Base-by-base conservation (phyloP, 2,329 filamentous ascomycete genomes). In the Colletotrichum liriopes region DNA sequence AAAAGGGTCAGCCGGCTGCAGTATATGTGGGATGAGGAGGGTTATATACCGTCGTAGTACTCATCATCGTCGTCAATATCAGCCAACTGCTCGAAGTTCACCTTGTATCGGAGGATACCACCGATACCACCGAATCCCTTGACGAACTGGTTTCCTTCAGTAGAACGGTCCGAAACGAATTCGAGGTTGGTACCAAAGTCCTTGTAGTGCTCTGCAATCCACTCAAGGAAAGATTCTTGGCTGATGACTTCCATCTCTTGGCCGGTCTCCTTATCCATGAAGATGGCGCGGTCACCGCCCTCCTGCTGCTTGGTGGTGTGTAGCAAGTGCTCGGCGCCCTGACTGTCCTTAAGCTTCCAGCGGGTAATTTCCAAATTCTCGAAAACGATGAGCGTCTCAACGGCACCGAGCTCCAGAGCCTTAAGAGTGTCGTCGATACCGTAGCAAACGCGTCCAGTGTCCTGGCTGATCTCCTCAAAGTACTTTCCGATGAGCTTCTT, bases 401-500 rank as follows among this genome's bases (percentile, higher is more conserved):
- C 94, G 37, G 96, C 97, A 85, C 96, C 96, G 58, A 97, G 92
- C 82, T 99, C 97, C 77, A 99, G 86, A 62, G 96, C 96, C 88
- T 98, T 98, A 79, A 99, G 88, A 20, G 96, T 99, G 82, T 99
- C 97, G 1, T 98, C 96, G 74, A 99, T 93, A 88, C 96, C 95
- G 83, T 99, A 99, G 88, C 96, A 99, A 77, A 99, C 92, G 81
- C 95, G 96, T 77, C 96, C 96, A 64, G 93, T 98, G 81, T 99
- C 96, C 84, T 98, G 95, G 82, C 94, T 98, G 80, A 99, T 98
- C 85, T 99, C 96, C 82, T 99, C 95, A 79, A 99, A 99, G 88
- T 99, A 99, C 82, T 94, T 95, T 82, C 96, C 96, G 80, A 99
- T 99, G 75, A 99, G 91, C 88, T 98, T 99, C 93, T 99, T 99